These are phyloP conservation scores for Alternaria ventricosa DNA, from an alignment of 2,329 filamentous ascomycete genomes.

Conservation along the genomic window DNA sequence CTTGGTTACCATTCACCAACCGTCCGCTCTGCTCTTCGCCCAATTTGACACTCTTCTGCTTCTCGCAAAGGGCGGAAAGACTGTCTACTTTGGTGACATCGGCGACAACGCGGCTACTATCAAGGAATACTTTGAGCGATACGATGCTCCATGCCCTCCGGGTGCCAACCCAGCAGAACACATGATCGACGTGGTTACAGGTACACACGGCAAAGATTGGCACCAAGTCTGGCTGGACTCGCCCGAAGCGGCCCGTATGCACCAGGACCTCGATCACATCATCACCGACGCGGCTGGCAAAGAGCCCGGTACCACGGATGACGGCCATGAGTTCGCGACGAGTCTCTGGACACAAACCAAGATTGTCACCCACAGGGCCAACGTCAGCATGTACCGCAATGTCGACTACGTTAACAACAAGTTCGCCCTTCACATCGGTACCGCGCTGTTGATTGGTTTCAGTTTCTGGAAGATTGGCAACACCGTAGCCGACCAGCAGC, in stretches of 20 bases:
- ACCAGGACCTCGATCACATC: conserved; percentile 46
- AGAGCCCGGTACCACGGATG: conserved; percentile 46
- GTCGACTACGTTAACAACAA: conserved; percentile 38
- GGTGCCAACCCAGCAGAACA: conserved; percentile 68
- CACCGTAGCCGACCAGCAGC: conserved; percentile 49
- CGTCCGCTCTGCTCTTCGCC: conserved; percentile 79
- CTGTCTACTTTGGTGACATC: conserved; percentile 84
- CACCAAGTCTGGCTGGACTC: conserved; percentile 48
- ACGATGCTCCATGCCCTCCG: conserved; percentile 62
- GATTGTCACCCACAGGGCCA: conserved; percentile 30
- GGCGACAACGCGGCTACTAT: conserved; percentile 72
- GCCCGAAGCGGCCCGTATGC: conserved; percentile 40
- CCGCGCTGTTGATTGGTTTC: conserved; percentile 36
- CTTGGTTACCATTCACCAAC: conserved; percentile 86
- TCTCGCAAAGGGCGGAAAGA: conserved; percentile 74
- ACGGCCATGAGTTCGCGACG: conserved; percentile 47
- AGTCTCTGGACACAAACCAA: conserved; percentile 32
- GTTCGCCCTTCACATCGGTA: conserved; percentile 29
- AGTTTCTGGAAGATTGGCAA: conserved; percentile 36
- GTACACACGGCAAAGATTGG: conserved; percentile 50
- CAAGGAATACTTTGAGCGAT: conserved; percentile 57
- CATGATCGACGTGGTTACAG: conserved; percentile 76
- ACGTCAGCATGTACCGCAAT: conserved; percentile 32
- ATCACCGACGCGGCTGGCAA: conserved; percentile 49
- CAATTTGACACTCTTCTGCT: conserved; percentile 81